Percentiles rank a stretch among this genome's conserved stretches.
phyloP scores from a whole-genome alignment of 2,329 filamentous ascomycete species.

The Colletotrichum costaricense region DNA sequence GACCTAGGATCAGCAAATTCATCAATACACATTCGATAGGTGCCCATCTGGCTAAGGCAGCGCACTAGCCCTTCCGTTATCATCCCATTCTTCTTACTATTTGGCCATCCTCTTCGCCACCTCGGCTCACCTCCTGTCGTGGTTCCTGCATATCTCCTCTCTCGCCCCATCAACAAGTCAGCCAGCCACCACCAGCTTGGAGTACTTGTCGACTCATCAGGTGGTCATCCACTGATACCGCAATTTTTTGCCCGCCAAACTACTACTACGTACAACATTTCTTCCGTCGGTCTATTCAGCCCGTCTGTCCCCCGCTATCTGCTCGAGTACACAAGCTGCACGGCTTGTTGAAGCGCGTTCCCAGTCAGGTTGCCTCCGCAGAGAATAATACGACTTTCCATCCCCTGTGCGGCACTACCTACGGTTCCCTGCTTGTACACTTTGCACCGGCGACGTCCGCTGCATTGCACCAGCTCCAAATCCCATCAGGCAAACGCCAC shows the following conservation, averaged over 20 bases:
- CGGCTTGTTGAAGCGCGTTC: background rate
- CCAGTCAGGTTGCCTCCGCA: background rate
- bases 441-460: constrained; percentile 10
- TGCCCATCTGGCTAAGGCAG: background rate
- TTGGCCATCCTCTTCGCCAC: background rate
- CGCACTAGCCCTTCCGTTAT: background rate
- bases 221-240: constrained; percentile 20
- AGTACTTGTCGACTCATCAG: background rate
- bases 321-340: background rate
- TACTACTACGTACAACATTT: background rate
- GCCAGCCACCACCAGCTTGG: background rate
- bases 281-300: background rate
- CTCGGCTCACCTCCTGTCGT: background rate
- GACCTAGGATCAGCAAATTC: background rate
- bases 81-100: background rate
- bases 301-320: background rate
- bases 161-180: background rate
- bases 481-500: constrained; percentile 11
- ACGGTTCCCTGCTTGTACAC: constrained; percentile 1
- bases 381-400: background rate
- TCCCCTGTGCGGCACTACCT: constrained; percentile 8
- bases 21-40: background rate
- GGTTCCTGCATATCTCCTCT: background rate
- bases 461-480: constrained; percentile 11
- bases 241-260: background rate